Evolutionary conservation across 192 early-diverging fungal species (phyloP).

Genomic region (Pilobolus umbonatus): DNA sequence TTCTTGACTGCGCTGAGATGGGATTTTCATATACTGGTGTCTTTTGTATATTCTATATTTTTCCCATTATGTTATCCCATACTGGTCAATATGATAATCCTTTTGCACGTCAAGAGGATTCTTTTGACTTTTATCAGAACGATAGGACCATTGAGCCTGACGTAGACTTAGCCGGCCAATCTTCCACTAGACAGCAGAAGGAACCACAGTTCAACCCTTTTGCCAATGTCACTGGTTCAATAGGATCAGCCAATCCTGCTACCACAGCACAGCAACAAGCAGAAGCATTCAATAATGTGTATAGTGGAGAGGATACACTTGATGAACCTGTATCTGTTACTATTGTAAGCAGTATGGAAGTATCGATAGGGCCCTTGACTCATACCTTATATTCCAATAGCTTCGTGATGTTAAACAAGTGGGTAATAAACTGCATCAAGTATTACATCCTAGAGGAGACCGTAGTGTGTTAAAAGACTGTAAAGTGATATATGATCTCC

Average conservation of each 20-base stretch:
- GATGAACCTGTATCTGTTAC: slow-evolving; percentile 94
- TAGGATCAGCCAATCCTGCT: slow-evolving; percentile 14
- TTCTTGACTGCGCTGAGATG: too few relatives aligned
- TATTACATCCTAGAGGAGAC: slow-evolving; percentile 60
- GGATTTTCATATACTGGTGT: too few relatives aligned
- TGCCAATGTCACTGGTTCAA: slow-evolving; percentile 24
- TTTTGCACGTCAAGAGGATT: slow-evolving; percentile 15
- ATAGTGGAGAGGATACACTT: slow-evolving; percentile 62
- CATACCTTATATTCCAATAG: slow-evolving; percentile 35
- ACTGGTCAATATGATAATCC: slow-evolving; percentile 22
- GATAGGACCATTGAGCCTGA: slow-evolving; percentile 27
- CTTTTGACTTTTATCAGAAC: slow-evolving; percentile 8
- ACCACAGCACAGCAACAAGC: not conserved
- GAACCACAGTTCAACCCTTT: slow-evolving; percentile 18
- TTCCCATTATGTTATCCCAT: slow-evolving; percentile 13
- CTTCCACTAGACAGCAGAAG: slow-evolving; percentile 12
- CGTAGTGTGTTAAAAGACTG: slow-evolving; percentile 72
- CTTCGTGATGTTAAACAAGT: slow-evolving; percentile 70
- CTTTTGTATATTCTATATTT: too few relatives aligned
- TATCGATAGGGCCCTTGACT: not conserved
- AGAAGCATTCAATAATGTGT: not conserved
- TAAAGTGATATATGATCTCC: slow-evolving; percentile 31
- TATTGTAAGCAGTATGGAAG: slow-evolving; percentile 51
- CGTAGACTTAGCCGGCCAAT: slow-evolving; percentile 31
- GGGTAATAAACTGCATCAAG: slow-evolving; percentile 67